Evolutionary conservation across 768 basidiomycete genomes (phyloP).

Genomic region (Panaeolus cyanescens): DNA sequence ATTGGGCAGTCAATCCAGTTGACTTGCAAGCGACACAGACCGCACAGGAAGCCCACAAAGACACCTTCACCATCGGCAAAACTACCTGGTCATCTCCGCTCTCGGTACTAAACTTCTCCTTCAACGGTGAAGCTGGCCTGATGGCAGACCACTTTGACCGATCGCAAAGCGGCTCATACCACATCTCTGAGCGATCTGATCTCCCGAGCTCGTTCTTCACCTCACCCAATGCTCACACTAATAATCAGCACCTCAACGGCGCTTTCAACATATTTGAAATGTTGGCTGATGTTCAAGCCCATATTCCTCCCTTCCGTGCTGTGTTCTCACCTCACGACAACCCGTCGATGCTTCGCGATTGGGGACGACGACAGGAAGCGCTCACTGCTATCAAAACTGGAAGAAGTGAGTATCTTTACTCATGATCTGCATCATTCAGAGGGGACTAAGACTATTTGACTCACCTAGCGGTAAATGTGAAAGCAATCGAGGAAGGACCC

Average conservation of each 20-base stretch:
- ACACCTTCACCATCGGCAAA: conserved; percentile 39
- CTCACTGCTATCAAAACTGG: conserved; percentile 21
- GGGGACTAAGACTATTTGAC: not conserved
- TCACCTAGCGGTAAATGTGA: not conserved
- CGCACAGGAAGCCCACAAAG: conserved; percentile 33
- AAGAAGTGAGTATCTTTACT: not conserved
- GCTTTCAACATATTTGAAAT: conserved; percentile 35
- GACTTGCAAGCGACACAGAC: conserved; percentile 30
- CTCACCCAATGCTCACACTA: not conserved
- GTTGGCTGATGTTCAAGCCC: conserved; percentile 35
- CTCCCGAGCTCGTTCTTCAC: not conserved
- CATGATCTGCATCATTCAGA: not conserved
- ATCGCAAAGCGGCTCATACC: not conserved
- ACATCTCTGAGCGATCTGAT: not conserved
- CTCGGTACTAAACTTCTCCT: not conserved
- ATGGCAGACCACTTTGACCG: not conserved
- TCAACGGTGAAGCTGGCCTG: not conserved
- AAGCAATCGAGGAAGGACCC: not conserved
- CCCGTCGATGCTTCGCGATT: conserved; percentile 36
- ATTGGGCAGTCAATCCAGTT: conserved; percentile 57
- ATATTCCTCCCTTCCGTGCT: conserved; percentile 45
- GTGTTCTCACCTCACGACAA: conserved; percentile 48
- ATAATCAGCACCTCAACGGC: conserved; percentile 11
- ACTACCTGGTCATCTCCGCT: conserved; percentile 12
- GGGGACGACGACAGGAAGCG: conserved; percentile 31